These are phyloP conservation scores for Trebouxia sp. DNA, from an alignment of 139 green algal species.

Conservation along the genomic window DNA sequence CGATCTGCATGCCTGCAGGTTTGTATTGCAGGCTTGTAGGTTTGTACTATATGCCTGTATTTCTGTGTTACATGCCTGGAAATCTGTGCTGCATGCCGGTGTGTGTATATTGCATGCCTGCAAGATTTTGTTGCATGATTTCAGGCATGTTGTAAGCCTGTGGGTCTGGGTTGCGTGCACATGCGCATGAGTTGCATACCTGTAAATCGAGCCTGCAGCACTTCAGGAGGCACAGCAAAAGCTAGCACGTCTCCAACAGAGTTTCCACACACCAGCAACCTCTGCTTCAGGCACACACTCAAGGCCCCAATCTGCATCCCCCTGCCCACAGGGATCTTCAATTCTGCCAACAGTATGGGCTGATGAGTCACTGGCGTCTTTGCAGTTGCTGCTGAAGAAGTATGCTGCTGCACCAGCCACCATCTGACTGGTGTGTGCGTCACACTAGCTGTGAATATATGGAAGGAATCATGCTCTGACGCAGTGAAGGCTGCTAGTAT, in stretches of 20 bases:
- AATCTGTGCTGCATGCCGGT: too few relatives aligned
- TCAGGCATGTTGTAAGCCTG: too few relatives aligned
- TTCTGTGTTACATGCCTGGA: too few relatives aligned
- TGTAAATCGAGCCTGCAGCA: not conserved
- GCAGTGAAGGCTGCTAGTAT: not conserved
- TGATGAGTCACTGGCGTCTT: not conserved
- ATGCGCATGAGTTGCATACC: not conserved
- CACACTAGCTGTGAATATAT: not conserved
- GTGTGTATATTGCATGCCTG: too few relatives aligned
- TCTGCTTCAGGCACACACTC: not conserved
- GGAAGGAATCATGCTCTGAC: not conserved
- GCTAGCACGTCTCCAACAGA: not conserved
- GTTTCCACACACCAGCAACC: conserved; percentile 21
- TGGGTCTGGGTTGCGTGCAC: too few relatives aligned
- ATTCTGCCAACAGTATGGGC: not conserved
- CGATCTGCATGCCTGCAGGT: too few relatives aligned
- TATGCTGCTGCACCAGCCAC: not conserved
- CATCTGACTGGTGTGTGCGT: not conserved
- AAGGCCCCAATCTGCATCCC: not conserved
- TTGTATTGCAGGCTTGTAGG: too few relatives aligned
- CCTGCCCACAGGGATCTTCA: not conserved
- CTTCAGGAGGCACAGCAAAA: not conserved
- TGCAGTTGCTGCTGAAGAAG: not conserved
- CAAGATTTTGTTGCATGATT: too few relatives aligned
- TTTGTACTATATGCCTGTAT: too few relatives aligned